Evolutionary conservation across 2,329 filamentous ascomycete species (phyloP), one percentile per base, ranked within the genome.

Genomic region (Phoma sp.): DNA sequence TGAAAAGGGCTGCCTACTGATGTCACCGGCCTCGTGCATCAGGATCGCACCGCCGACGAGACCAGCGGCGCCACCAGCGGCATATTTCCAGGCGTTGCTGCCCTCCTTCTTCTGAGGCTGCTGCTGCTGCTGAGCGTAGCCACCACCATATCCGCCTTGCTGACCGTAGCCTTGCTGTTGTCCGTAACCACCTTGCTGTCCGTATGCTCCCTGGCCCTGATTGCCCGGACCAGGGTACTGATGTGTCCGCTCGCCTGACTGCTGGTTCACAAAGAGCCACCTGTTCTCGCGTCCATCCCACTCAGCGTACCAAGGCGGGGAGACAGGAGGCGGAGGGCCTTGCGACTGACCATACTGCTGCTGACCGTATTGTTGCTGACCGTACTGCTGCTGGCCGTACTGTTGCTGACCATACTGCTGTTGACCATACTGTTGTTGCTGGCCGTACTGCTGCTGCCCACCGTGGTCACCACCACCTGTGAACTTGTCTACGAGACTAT

Each of bases 201-300:
- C 62, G 30, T 65, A 66, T 3, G 59, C 65, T 2, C 54, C 54
- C 45, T 57, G 49, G 10, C 39, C 18, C n/a, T 56, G 53, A 11
- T 52, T 50, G 5, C 49, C 54, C 0, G 48, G 48, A 7, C 54
- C 54, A 2, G 65, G 65, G 22, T 68, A 66, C 3, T 61, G 60
- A 41, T 41, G 62, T 35, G 65, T 68, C 18, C 64, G 65, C 35
- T 66, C 64, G 41, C 64, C 62, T 8, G 55, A 61, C 13, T 65
- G 62, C 43, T 68, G 65, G 47, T 68, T 68, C 18, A 68, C 57
- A 24, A 68, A 68, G n/a, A 68, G 7, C 64, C 64, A 68, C 24
- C 64, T 60, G 33, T 59, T 59, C 2, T 66, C 65, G 29, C 57
- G 60, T 8, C 33, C 42, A 44, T 64, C 59, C 65, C 65, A 68